phyloP scores from a whole-genome alignment of 805 yeast genomes.

The Scheffersomyces spartinae region DNA sequence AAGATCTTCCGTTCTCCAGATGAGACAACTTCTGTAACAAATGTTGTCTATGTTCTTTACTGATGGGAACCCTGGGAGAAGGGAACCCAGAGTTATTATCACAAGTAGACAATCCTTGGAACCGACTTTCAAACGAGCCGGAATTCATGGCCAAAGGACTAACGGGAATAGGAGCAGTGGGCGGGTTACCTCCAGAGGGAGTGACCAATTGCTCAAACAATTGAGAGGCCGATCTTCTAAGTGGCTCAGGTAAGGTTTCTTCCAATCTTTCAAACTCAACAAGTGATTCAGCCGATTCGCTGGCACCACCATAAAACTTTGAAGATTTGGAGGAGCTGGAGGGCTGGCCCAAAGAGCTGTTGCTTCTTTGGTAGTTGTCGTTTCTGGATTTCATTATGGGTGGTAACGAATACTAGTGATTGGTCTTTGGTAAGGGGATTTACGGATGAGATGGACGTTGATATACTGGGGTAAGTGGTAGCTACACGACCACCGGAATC shows the following conservation, averaged over 20 bases:
- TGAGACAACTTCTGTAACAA: conserved; percentile 15
- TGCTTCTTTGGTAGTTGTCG: too few species aligned
- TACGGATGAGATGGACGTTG: too few species aligned
- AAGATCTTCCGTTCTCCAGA: conserved; percentile 24
- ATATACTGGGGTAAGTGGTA: too few species aligned
- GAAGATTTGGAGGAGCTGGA: too few species aligned
- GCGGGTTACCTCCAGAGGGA: conserved; percentile 1
- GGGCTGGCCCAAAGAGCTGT: too few species aligned
- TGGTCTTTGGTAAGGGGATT: too few species aligned
- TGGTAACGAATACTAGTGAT: too few species aligned
- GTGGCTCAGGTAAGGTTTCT: conserved; percentile 27
- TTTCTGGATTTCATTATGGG: too few species aligned
- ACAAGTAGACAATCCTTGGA: too few species aligned
- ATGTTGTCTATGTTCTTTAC: conserved; percentile 3
- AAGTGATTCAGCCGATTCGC: conserved; percentile 3
- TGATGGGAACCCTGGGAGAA: conserved; percentile 13
- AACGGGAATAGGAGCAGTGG: conserved; percentile 1
- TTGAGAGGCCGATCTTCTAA: conserved; percentile 26
- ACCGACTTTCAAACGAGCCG: too few species aligned
- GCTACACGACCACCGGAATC: too few species aligned
- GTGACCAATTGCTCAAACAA: conserved; percentile 19
- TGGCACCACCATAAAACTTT: too few species aligned
- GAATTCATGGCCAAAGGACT: conserved; percentile 3
- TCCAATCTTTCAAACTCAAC: conserved; percentile 31
- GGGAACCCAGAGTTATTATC: conserved; percentile 10